A percentile compares a stretch with the other conserved stretches of the same genome.
These are phyloP conservation scores for Tulasnella sp. DNA, from an alignment of 768 basidiomycete species.

Conservation along the genomic window DNA sequence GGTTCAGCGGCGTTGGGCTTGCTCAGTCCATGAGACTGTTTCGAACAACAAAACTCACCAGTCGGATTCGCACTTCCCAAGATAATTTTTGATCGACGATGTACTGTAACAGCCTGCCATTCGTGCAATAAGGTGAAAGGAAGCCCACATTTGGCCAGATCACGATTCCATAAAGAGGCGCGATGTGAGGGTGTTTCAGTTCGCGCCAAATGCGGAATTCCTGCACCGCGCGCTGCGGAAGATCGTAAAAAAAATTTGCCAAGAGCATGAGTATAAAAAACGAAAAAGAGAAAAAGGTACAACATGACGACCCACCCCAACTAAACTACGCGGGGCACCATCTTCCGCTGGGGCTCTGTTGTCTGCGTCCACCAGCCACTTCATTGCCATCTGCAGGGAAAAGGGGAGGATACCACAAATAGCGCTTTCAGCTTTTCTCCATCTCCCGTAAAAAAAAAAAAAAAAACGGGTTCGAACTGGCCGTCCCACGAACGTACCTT, in stretches of 20 bases:
- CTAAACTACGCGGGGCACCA: neutral
- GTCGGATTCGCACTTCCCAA: neutral
- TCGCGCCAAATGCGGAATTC: neutral
- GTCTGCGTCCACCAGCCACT: neutral
- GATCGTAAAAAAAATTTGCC: no score
- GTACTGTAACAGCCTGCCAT: neutral
- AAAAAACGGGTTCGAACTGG: no score
- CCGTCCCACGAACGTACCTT: neutral
- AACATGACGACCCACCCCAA: neutral
- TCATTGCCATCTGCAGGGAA: neutral
- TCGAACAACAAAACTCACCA: neutral
- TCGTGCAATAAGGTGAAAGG: neutral
- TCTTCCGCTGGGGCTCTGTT: neutral
- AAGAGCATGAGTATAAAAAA: no score
- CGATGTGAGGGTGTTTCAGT: neutral
- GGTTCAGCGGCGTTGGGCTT: neutral
- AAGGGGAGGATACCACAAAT: no score
- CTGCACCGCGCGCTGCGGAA: neutral
- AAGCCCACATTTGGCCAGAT: neutral
- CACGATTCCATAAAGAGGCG: neutral
- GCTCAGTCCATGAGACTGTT: no score
- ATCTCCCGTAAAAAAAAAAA: no score
- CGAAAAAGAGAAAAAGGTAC: no score
- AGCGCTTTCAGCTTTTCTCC: no score
- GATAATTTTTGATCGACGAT: no score